Evolutionary conservation across 345 rosid species (phyloP), one percentile per base, ranked within the genome.

Genomic region (Acer saccharum): DNA sequence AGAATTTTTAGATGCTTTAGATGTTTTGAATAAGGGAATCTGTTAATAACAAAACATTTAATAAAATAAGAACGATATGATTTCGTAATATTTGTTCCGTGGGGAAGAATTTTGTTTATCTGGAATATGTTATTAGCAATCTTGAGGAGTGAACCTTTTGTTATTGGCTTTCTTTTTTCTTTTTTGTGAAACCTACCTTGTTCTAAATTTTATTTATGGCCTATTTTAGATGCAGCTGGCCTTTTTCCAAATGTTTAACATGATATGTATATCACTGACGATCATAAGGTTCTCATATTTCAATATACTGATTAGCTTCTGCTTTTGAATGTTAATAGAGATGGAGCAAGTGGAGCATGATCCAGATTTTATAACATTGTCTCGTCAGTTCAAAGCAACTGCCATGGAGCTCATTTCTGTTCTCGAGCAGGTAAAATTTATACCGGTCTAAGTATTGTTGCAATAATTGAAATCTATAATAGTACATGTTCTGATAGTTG

Each of bases 311-410:
- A 81, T 62, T 52, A 46, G 62, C 63, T 75, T 65, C 32, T 4
- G 48, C 66, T 73, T 72, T 20, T 82, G 79, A 80, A 66, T 77
- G 68, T 69, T 84, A 29, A 80, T 81, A 96, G 99, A 92, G 84
- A 86, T 96, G 94, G 98, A 94, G 83, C 97, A 87, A 83, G 97
- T 96, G 76, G 90, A 94, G 86, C 99, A 96, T 74, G 98, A 96
- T 84, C 89, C 92, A 55, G 99, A 94, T 81, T 92, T 91, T 79
- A 77, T 92, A 60, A 54, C 92, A 67, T 66, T 94, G 84, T 90
- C 98, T 72, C 97, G 97, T 78, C 97, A 94, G 84, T 96, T 96
- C 88, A 96, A 94, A 86, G 89, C 93, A 70, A 91, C 97, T 65
- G 99, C 99, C 60, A 88, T 85, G 95, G 99, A 96, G 84, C 98